Conservation (phyloP, 2,329 filamentous ascomycete genomes). For the Colletotrichum truncatum region DNA sequence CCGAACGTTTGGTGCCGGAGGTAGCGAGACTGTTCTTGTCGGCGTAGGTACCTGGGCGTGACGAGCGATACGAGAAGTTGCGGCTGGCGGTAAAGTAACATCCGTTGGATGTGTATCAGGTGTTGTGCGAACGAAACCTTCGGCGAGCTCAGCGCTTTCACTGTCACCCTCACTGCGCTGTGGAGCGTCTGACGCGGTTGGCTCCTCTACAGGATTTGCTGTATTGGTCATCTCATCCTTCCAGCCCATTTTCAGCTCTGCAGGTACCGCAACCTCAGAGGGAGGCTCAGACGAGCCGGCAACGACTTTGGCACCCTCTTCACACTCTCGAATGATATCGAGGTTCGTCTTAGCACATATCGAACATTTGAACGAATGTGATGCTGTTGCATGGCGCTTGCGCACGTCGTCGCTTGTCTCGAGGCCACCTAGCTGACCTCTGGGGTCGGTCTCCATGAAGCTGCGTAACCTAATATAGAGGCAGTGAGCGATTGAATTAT, state of each 20-base stretch:
- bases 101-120: conserved; percentile 32
- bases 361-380: conserved; percentile 72
- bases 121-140: conserved; percentile 66
- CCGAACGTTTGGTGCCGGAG: conserved; percentile 27
- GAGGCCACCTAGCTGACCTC: conserved; percentile 89
- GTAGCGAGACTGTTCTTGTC: conserved; percentile 39
- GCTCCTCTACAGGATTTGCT: not conserved
- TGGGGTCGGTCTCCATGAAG: conserved; percentile 93
- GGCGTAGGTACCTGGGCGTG: conserved; percentile 38
- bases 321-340: conserved; percentile 78
- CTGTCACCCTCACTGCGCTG: conserved; percentile 40
- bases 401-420: conserved; percentile 77
- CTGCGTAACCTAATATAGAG: conserved; percentile 66
- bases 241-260: conserved; percentile 73
- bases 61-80: not conserved
- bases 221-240: conserved; percentile 72
- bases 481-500: not conserved
- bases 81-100: not conserved
- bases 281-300: conserved; percentile 36
- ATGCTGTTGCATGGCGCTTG: conserved; percentile 74
- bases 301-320: conserved; percentile 59
- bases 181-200: not conserved
- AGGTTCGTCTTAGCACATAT: conserved; percentile 76
- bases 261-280: conserved; percentile 59
- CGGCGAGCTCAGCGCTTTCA: conserved; percentile 61